Evolutionary conservation across 768 basidiomycete species (phyloP), one percentile per base, ranked within the genome.

Genomic region (Rhodosporidiobolus odoratus): DNA sequence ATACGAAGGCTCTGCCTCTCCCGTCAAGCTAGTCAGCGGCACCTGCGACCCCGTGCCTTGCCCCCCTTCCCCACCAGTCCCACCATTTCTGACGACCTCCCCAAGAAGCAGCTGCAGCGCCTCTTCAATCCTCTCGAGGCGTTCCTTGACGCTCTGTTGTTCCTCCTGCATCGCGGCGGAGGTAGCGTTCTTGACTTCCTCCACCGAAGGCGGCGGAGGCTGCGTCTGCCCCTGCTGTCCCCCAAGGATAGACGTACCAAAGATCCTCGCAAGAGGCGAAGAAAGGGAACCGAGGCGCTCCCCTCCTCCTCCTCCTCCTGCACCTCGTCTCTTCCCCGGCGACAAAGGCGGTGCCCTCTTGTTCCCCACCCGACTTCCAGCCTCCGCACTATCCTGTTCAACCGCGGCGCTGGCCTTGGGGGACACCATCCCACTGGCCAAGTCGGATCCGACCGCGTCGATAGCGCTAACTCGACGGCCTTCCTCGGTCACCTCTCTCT

Each of bases 71-170:
- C 58, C 34, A 21, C 27, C 35, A 17, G 13, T 45, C 43, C 30
- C 30, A 2, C 62, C 27, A 12, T 43, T 52, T 58, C 47, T 66
- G n/a, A 58, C 59, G 32, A 74, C 58, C 58, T 74, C 72, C 0
- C 61, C 69, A 13, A 74, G 57, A 10, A 74, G 32, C 25, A 74
- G n/a, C 54, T 48, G 58, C 19, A 74, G 40, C 38, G 65, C 68
- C 38, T 63, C 62, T 43, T 74, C 72, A 43, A 74, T 74, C 30
- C 61, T 43, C 43, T 30, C 53, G 2, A 70, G 62, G 19, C 61
- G 50, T 21, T 58, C 62, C 9, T 63, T n/a, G 52, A 63, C 23
- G 43, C 41, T 25, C 47, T 53, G n/a, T 30, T 53, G 27, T 13
- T n/a, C 58, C n/a, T 37, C 66, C 17, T 48, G 48, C 16, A 3